A percentile compares a stretch with the other conserved stretches of the same genome.
Conservation (phyloP, 2,329 filamentous ascomycete genomes). For the Exserohilum turcica region DNA sequence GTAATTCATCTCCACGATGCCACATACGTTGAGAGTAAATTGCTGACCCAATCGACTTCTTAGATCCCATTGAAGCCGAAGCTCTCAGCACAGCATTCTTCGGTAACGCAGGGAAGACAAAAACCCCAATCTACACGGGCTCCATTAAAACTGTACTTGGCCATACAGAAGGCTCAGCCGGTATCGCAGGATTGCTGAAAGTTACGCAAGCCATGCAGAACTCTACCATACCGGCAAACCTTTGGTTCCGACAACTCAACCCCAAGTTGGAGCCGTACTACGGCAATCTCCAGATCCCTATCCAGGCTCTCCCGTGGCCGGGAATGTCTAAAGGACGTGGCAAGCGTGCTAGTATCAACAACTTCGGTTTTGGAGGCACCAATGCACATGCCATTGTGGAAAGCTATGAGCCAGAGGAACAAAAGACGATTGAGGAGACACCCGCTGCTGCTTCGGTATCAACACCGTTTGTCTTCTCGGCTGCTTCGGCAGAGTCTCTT, state of each 20-base stretch:
- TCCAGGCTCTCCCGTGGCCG: slow-evolving; percentile 18
- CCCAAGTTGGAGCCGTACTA: slow-evolving; percentile 33
- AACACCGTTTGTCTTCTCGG: background rate
- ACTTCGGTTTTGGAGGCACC: slow-evolving; percentile 25
- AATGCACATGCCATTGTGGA: slow-evolving; percentile 35
- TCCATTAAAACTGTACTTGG: slow-evolving; percentile 50
- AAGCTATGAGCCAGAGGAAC: slow-evolving; percentile 1
- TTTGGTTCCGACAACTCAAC: slow-evolving; percentile 43
- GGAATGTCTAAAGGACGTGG: background rate
- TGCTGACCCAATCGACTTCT: too few relatives aligned
- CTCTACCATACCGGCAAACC: slow-evolving; percentile 40
- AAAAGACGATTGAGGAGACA: background rate
- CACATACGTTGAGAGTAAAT: too few relatives aligned
- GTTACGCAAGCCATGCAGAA: slow-evolving; percentile 38
- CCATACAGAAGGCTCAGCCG: slow-evolving; percentile 50
- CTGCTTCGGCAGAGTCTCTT: too few relatives aligned
- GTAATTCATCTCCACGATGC: too few relatives aligned
- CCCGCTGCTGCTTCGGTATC: background rate
- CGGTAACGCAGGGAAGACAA: background rate
- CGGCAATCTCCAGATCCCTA: slow-evolving; percentile 15
- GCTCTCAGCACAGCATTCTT: slow-evolving; percentile 18
- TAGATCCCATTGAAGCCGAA: slow-evolving; percentile 30
- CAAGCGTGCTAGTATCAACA: slow-evolving; percentile 25
- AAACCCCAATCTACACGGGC: slow-evolving; percentile 21
- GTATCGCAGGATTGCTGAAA: slow-evolving; percentile 47